phyloP scores from a whole-genome alignment of 1,284 basidiomycete genomes.

The Chiua sp. region DNA sequence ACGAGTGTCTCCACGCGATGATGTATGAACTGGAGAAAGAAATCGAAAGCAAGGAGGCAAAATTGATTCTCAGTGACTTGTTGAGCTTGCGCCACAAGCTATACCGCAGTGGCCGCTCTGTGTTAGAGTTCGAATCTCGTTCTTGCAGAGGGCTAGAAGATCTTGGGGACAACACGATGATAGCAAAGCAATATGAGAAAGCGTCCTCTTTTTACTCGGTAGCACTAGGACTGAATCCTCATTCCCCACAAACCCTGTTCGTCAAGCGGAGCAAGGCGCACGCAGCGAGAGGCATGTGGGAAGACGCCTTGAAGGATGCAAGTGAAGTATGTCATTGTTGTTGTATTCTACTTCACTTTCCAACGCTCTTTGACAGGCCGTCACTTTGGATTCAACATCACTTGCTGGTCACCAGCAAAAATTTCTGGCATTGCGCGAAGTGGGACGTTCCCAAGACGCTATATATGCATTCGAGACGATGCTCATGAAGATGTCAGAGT shows the following conservation, averaged over 20 bases:
- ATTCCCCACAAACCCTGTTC: not conserved
- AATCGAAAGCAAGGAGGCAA: not conserved
- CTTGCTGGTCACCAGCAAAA: no score
- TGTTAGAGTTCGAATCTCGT: not conserved
- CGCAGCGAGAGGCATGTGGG: not conserved
- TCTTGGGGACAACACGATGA: not conserved
- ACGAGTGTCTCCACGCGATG: not conserved
- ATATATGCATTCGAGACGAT: not conserved
- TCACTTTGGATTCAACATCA: not conserved
- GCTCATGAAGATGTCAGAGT: not conserved
- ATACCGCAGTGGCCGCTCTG: not conserved
- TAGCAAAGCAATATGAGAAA: not conserved
- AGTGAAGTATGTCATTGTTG: not conserved
- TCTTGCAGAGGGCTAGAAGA: not conserved
- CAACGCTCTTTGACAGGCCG: not conserved
- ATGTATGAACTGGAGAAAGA: not conserved
- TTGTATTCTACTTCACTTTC: not conserved
- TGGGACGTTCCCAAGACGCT: no score
- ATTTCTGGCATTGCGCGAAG: no score
- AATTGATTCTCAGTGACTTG: not conserved
- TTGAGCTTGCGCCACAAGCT: no score
- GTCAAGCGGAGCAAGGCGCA: slow-evolving; percentile 8
- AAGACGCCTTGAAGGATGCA: not conserved
- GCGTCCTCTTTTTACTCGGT: not conserved
- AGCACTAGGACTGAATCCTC: not conserved